A percentile compares a stretch with the other conserved stretches of the same genome.
Conservation (phyloP, 495 filamentous ascomycete species). For the Hypoxylon trugodes region DNA sequence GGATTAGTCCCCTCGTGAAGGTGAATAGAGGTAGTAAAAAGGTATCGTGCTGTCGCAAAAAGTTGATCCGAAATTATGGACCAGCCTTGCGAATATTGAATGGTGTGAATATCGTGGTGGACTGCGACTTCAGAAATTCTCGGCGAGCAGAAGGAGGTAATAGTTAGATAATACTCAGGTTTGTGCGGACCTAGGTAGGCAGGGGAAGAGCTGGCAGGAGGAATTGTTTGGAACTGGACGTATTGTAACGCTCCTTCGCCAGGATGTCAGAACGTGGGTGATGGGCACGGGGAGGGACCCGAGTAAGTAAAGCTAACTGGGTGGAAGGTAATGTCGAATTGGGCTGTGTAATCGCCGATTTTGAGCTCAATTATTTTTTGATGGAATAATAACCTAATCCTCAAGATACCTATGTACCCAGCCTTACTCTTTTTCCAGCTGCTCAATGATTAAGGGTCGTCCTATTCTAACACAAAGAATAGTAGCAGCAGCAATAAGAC, state of each 20-base stretch:
- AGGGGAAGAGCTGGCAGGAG: neutral
- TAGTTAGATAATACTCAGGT: conserved; percentile 2
- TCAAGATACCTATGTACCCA: conserved; percentile 16
- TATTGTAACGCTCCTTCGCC: conserved; percentile 27
- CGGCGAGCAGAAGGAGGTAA: conserved; percentile 4
- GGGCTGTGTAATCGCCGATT: no score
- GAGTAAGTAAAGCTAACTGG: conserved; percentile 3
- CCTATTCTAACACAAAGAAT: conserved; percentile 30
- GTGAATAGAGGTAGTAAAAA: conserved; percentile 25
- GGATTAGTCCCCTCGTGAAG: conserved; percentile 29
- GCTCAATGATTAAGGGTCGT: conserved; percentile 15
- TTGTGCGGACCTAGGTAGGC: conserved; percentile 2
- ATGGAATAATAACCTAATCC: neutral
- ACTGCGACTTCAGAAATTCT: conserved; percentile 5
- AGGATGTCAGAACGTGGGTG: conserved; percentile 3
- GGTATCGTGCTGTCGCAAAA: conserved; percentile 15
- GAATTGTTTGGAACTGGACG: conserved; percentile 10
- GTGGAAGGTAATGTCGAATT: no score
- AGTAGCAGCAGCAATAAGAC: no score
- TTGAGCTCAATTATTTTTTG: conserved; percentile 14
- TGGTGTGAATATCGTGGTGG: neutral
- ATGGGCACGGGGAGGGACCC: neutral
- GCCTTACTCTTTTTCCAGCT: conserved; percentile 23
- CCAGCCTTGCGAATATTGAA: conserved; percentile 8
- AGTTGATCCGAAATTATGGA: conserved; percentile 2